phyloP scores from a whole-genome alignment of 257 asterid genomes.

The Salvia splendens region DNA sequence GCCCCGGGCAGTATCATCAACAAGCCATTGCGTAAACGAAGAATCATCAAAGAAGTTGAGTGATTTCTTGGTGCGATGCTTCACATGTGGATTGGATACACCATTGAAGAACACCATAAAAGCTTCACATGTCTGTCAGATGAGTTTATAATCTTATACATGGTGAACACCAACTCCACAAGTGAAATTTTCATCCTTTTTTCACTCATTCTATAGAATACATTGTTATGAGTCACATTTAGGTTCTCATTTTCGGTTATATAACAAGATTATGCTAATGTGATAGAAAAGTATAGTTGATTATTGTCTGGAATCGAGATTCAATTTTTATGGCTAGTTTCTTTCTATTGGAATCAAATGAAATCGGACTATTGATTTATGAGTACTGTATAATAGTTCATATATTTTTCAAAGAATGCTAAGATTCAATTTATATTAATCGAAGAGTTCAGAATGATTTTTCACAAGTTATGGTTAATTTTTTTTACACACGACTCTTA shows the following conservation, averaged over 20 bases:
- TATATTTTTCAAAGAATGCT: too few species aligned
- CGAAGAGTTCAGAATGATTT: too few species aligned
- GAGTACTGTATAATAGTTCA: too few species aligned
- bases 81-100: neutral
- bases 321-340: too few species aligned
- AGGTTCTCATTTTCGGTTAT: too few species aligned
- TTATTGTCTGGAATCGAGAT: neutral
- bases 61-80: slow-evolving; percentile 34
- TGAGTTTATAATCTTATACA: neutral
- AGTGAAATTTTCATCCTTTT: neutral
- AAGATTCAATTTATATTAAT: neutral
- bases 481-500: too few species aligned
- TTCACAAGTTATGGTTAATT: too few species aligned
- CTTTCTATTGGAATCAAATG: too few species aligned
- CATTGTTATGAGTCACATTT: too few species aligned
- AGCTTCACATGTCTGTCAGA: too few species aligned
- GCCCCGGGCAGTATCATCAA: slow-evolving; percentile 75
- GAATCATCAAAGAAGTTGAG: slow-evolving; percentile 74
- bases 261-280: neutral
- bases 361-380: too few species aligned
- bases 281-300: neutral
- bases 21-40: slow-evolving; percentile 54
- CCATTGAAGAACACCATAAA: slow-evolving; percentile 2
- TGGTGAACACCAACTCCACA: neutral
- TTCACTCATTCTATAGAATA: neutral